These are phyloP conservation scores for Sphaerobolus stellatus DNA, from an alignment of 1,284 basidiomycete species.

Conservation along the genomic window DNA sequence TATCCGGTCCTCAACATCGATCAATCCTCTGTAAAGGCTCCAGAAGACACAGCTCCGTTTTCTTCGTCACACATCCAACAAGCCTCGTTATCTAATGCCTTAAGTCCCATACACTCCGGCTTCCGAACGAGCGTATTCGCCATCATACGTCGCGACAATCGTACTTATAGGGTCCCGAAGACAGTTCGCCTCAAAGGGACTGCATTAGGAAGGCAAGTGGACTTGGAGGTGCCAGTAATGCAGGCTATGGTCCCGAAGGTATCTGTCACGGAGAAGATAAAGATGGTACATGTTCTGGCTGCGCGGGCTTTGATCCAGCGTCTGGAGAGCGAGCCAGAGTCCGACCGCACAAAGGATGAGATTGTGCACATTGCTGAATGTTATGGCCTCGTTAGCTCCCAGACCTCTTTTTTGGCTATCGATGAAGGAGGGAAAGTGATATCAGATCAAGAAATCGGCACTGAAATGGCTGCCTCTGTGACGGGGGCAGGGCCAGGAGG, in stretches of 20 bases:
- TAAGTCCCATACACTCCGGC: slow-evolving; percentile 11
- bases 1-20: neutral
- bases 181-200: slow-evolving; percentile 4
- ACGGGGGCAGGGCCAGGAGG: no score
- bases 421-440: slow-evolving; percentile 13
- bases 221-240: slow-evolving; percentile 9
- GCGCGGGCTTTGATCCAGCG: slow-evolving; percentile 12
- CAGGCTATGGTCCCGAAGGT: neutral
- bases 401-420: slow-evolving; percentile 14
- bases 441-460: no score
- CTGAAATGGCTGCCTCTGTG: no score
- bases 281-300: slow-evolving; percentile 11
- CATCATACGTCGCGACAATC: slow-evolving; percentile 2
- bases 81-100: slow-evolving; percentile 2
- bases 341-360: slow-evolving; percentile 1
- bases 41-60: neutral
- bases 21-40: neutral
- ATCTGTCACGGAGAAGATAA: neutral
- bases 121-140: slow-evolving; percentile 15
- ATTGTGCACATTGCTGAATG: slow-evolving; percentile 9
- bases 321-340: slow-evolving; percentile 1
- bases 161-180: neutral
- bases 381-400: slow-evolving; percentile 10
- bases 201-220: slow-evolving; percentile 1
- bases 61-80: slow-evolving; percentile 12